Base-by-base conservation (phyloP, 345 rosid species). In the Hypericum perforatum region DNA sequence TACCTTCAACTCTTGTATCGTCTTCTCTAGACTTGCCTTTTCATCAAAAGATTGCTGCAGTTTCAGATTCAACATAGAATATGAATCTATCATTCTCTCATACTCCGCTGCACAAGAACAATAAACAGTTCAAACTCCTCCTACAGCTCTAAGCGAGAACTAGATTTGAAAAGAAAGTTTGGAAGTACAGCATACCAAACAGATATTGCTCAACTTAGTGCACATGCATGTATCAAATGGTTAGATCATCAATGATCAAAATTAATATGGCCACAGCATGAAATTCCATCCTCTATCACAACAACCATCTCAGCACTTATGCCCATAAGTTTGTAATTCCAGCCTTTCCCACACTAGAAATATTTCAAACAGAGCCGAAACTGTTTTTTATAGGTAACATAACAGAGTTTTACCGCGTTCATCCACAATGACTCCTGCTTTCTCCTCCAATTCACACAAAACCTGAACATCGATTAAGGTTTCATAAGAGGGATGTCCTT, bases 61-160 rank as follows among this genome's bases (percentile, higher is more conserved):
- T 56, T 82, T 92, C 59, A 81, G 82, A 62, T 74, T 82, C 57
- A 92, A 78, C 41, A 75, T 38, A 52, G 88, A 68, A 68, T 88
- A 82, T 10, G 96, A 86, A 59, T 85, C 96, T 56, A 60, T 78
- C 86, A 85, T 81, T 70, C 83, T 79, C 59, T 88, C 96, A 75
- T 92, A 79, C 59, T 92, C 95, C 63, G 74, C 98, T 92, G 81
- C 76, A 66, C 5, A 70, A 65, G 50, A 46, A 32, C 32, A 46
- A 8, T 46, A 46, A 46, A 2, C 50, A 14, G 50, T 46, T 46
- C 50, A 46, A 32, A 16, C 22, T 12, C 50, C 22, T 3, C 9
- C 16, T 3, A 3, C 9, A 32, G 50, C 15, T 9, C 22, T 46
- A n/a, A 11, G 9, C 14, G 7, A 29, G 14, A 46, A 7, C 22